phyloP scores from a whole-genome alignment of 257 asterid genomes.

The Fraxinus pennsylvanica region DNA sequence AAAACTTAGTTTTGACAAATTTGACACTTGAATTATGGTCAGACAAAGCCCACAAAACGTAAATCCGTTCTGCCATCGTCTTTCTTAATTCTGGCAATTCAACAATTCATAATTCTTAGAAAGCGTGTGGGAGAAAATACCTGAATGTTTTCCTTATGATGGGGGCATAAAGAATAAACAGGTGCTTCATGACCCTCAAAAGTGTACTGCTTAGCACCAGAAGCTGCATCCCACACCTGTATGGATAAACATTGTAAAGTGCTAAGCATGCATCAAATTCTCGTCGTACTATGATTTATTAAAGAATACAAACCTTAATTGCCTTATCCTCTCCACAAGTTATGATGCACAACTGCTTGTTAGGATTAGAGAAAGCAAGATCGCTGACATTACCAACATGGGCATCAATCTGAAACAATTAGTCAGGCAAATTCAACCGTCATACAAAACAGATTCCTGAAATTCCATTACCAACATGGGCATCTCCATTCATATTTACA shows the following conservation, averaged over 20 bases:
- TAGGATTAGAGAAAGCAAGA: constrained; percentile 43
- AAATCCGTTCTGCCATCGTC: neutral
- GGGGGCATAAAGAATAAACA: constrained; percentile 57
- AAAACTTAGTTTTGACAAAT: no score
- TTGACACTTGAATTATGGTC: no score
- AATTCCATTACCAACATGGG: neutral
- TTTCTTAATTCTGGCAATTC: neutral
- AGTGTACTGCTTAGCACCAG: constrained; percentile 42
- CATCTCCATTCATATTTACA: neutral
- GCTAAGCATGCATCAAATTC: neutral
- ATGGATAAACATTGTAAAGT: neutral
- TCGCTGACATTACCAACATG: constrained; percentile 46
- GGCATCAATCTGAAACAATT: constrained; percentile 38
- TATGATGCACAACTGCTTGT: constrained; percentile 39
- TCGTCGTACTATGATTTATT: neutral
- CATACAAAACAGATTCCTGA: neutral
- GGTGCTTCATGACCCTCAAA: constrained; percentile 63
- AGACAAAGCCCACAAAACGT: neutral
- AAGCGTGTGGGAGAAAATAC: constrained; percentile 16
- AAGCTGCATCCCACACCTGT: constrained; percentile 56
- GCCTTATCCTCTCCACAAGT: constrained; percentile 49
- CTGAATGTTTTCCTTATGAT: constrained; percentile 47
- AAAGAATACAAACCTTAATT: constrained; percentile 33
- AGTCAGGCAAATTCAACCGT: neutral
- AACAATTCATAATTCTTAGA: neutral